Conservation (phyloP, 2,329 filamentous ascomycete genomes). For the Pseudogymnoascus sp. region DNA sequence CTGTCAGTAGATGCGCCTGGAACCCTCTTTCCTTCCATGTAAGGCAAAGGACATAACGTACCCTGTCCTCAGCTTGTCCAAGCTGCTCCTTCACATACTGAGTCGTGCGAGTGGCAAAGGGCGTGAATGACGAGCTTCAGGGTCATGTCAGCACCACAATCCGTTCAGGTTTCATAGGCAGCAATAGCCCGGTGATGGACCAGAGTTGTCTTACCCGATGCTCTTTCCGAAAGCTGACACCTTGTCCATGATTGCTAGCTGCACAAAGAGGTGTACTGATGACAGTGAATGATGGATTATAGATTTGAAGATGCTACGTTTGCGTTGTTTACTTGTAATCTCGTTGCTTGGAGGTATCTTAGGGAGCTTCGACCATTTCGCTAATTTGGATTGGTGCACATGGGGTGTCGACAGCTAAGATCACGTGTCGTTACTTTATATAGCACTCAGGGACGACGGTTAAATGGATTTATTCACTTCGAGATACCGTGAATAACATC, state of each 20-base stretch:
- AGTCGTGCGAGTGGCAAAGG: conserved; percentile 86
- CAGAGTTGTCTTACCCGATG: conserved; percentile 44
- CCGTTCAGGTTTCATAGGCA: conserved; percentile 21
- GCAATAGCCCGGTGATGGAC: conserved; percentile 13
- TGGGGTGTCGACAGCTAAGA: neutral
- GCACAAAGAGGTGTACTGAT: neutral
- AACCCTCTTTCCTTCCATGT: conserved; percentile 11
- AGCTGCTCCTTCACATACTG: conserved; percentile 98
- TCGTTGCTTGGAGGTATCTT: neutral
- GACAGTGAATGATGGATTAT: conserved; percentile 1
- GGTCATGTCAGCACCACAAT: conserved; percentile 33
- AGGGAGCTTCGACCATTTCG: conserved; percentile 5
- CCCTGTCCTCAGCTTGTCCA: conserved; percentile 90
- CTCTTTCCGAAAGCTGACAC: conserved; percentile 63
- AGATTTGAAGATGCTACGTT: conserved; percentile 4
- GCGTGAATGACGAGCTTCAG: conserved; percentile 74
- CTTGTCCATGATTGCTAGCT: conserved; percentile 49
- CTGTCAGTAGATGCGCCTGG: conserved; percentile 7
- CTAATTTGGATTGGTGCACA: conserved; percentile 8
- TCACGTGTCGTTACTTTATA: neutral
- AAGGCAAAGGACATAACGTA: conserved; percentile 27
- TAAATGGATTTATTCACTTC: neutral
- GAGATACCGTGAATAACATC: neutral
- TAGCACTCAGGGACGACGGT: neutral
- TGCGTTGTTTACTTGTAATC: conserved; percentile 6